Percentiles rank a stretch among this genome's conserved stretches.
Conservation (phyloP, 1,139 yeast genomes). For the Yamadazyma membranifaciens region DNA sequence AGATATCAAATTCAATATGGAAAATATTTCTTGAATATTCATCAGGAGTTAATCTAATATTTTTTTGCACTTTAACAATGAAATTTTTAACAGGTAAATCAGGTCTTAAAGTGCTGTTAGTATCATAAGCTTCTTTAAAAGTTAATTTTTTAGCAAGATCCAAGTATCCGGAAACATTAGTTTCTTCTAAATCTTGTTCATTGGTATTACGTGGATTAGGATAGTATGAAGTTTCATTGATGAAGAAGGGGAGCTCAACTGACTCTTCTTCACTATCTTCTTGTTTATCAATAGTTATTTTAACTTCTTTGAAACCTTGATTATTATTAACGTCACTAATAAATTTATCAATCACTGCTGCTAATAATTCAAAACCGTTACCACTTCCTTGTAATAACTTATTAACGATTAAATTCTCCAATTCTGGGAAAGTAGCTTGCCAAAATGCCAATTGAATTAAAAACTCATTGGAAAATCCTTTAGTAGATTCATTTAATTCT, state of each 20-base stretch:
- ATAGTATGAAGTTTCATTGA: constrained; percentile 57
- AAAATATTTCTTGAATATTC: constrained; percentile 93
- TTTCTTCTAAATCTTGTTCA: constrained; percentile 39
- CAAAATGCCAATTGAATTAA: constrained; percentile 81
- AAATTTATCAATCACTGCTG: constrained; percentile 75
- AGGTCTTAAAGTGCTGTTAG: constrained; percentile 68
- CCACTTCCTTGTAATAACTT: constrained; percentile 81
- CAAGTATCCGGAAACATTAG: constrained; percentile 35
- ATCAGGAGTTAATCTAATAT: constrained; percentile 86
- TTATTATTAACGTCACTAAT: constrained; percentile 51
- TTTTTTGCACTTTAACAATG: constrained; percentile 86
- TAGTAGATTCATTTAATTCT: constrained; percentile 54
- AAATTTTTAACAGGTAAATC: constrained; percentile 85
- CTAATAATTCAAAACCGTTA: constrained; percentile 77
- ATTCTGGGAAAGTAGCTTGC: constrained; percentile 64
- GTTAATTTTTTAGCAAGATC: constrained; percentile 71
- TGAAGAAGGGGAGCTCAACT: constrained; percentile 48
- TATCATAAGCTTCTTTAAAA: constrained; percentile 76
- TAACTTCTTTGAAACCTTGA: constrained; percentile 45
- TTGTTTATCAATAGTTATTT: constrained; percentile 35
- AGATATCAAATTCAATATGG: constrained; percentile 91
- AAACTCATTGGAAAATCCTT: constrained; percentile 73
- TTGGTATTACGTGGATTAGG: constrained; percentile 54
- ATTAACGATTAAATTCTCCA: constrained; percentile 68
- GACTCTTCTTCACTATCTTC: constrained; percentile 26